Conservation (phyloP, 2,329 filamentous ascomycete genomes). For the Colletotrichum tanaceti region DNA sequence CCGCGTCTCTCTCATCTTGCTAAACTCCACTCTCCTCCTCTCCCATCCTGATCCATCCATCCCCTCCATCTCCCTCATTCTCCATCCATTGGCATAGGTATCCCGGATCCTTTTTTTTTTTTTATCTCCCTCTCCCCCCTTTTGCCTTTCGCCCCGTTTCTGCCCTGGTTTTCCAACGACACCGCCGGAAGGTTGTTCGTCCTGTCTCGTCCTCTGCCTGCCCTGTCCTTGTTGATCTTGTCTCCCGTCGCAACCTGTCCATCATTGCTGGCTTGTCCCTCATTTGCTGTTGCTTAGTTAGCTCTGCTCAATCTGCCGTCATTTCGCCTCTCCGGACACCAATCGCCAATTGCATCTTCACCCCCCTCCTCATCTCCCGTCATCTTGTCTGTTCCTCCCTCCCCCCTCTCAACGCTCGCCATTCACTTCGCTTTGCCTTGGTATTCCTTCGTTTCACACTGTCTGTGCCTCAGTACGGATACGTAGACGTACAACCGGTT, state of each 20-base stretch:
- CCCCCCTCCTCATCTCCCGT: constrained; percentile 35
- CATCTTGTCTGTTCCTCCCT: constrained; percentile 1
- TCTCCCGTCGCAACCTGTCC: constrained; percentile 2
- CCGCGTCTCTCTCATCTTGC: constrained; percentile 2
- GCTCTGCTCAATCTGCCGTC: constrained; percentile 37
- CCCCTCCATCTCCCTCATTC: constrained; percentile 21
- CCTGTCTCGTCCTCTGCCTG: constrained; percentile 36
- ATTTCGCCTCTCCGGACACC: constrained; percentile 38
- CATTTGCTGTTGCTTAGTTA: constrained; percentile 36
- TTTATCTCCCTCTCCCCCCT: constrained; percentile 15
- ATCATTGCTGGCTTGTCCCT: constrained; percentile 28
- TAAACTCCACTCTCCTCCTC: not conserved
- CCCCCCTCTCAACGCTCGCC: constrained; percentile 14
- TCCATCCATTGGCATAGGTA: constrained; percentile 9
- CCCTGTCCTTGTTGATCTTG: constrained; percentile 23
- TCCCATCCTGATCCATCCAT: not conserved
- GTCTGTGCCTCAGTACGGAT: constrained; percentile 11
- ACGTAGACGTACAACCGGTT: not conserved
- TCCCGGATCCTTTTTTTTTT: constrained; percentile 33
- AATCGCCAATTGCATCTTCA: constrained; percentile 27
- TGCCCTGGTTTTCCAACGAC: constrained; percentile 31
- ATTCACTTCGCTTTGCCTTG: constrained; percentile 17
- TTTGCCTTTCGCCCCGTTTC: constrained; percentile 24
- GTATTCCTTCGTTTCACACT: constrained; percentile 9
- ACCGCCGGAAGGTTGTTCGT: constrained; percentile 39